A percentile compares a stretch with the other conserved stretches of the same genome.
Conservation (phyloP, 805 yeast genomes). For the Tetrapisispora nanseiensis region DNA sequence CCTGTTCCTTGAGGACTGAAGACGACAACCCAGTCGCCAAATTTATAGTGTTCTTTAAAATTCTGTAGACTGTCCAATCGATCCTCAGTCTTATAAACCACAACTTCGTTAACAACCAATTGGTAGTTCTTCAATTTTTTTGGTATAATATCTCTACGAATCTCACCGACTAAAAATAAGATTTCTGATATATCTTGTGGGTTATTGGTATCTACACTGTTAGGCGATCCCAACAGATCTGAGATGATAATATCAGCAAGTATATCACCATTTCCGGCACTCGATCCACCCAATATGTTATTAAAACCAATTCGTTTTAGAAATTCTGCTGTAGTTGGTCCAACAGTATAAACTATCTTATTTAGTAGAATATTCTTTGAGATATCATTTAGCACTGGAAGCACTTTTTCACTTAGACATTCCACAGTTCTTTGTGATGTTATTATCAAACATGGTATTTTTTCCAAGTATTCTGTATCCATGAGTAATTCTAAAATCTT, state of each 20-base stretch:
- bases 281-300: constrained; percentile 58
- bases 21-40: constrained; percentile 61
- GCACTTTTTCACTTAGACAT: constrained; percentile 44
- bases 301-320: constrained; percentile 53
- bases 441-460: constrained; percentile 50
- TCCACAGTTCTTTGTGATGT: constrained; percentile 93
- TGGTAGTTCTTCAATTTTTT: constrained; percentile 33
- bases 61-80: constrained; percentile 38
- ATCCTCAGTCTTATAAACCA: constrained; percentile 59
- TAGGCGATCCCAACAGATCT: constrained; percentile 16
- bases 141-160: constrained; percentile 75
- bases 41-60: constrained; percentile 16
- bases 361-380: constrained; percentile 24
- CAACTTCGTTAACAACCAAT: constrained; percentile 36
- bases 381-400: constrained; percentile 13
- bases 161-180: constrained; percentile 77
- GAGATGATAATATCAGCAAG: constrained; percentile 53
- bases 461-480: constrained; percentile 33
- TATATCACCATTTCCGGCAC: constrained; percentile 73
- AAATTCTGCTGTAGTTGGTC: constrained; percentile 72
- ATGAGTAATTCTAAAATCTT: constrained; percentile 37
- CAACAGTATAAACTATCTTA: constrained; percentile 74
- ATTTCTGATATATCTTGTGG: constrained; percentile 18
- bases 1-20: constrained; percentile 88
- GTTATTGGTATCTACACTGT: constrained; percentile 18